phyloP scores from a whole-genome alignment of 176 grass and related monocot genomes.

The Alopecurus myosuroides region DNA sequence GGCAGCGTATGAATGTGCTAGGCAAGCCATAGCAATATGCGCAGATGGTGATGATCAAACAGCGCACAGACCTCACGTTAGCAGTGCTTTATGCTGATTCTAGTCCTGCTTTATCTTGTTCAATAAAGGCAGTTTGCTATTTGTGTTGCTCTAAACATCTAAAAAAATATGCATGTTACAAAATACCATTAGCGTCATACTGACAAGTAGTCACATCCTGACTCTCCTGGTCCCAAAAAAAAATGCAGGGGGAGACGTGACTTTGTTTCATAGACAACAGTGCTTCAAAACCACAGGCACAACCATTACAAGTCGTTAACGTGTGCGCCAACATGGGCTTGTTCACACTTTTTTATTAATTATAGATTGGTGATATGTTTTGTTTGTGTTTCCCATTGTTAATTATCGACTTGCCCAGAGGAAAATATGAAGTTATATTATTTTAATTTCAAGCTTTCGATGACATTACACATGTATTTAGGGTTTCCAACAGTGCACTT shows the following conservation, averaged over 20 bases:
- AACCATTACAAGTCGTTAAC: neutral
- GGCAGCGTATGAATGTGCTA: neutral
- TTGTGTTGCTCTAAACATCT: neutral
- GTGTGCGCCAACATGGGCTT: too few relatives aligned
- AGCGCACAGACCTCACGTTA: neutral
- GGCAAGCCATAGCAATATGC: constrained; percentile 27
- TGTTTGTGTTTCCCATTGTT: too few relatives aligned
- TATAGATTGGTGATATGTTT: too few relatives aligned
- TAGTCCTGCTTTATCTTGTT: neutral
- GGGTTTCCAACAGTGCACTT: too few relatives aligned
- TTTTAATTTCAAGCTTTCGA: too few relatives aligned
- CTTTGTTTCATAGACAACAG: neutral
- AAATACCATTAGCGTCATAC: neutral
- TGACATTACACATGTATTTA: too few relatives aligned
- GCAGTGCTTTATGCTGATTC: neutral
- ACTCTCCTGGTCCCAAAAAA: neutral
- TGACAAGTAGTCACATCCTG: neutral
- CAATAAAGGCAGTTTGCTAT: neutral
- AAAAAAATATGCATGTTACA: neutral
- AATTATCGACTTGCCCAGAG: too few relatives aligned
- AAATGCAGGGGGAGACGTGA: neutral
- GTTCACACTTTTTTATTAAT: too few relatives aligned
- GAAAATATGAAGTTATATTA: too few relatives aligned
- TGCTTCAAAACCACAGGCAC: neutral
- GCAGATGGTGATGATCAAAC: neutral